phyloP scores from a whole-genome alignment of 192 early-diverging fungal genomes.

The Backusella liffmaniae region DNA sequence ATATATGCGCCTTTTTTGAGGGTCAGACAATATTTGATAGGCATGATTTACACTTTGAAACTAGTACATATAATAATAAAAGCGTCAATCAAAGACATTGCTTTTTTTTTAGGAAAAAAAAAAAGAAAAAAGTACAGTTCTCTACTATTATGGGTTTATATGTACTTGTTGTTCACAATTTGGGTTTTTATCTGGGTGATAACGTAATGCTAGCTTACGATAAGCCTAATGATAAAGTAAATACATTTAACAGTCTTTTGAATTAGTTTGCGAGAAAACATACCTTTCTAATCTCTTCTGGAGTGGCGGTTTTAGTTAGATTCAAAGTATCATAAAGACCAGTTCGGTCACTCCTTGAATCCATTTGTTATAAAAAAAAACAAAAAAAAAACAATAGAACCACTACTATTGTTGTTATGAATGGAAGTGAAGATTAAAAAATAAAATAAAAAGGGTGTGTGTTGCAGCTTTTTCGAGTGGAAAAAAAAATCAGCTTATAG shows the following conservation, averaged over 20 bases:
- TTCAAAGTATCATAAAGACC: constrained; percentile 44
- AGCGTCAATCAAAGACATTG: background rate
- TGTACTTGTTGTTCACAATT: constrained; percentile 18
- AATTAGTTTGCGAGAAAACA: background rate
- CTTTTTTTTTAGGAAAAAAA: background rate
- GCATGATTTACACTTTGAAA: constrained; percentile 83
- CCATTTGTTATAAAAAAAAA: background rate
- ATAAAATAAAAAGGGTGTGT: too few relatives aligned
- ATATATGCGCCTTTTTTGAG: constrained; percentile 80
- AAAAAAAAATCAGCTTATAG: too few relatives aligned
- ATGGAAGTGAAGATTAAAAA: too few relatives aligned
- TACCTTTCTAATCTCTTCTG: constrained; percentile 49
- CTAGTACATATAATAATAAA: constrained; percentile 17
- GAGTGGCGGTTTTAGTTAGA: constrained; percentile 42
- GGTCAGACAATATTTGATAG: constrained; percentile 64
- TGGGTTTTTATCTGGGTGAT: constrained; percentile 62
- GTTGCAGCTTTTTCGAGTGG: too few relatives aligned
- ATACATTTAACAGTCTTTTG: background rate
- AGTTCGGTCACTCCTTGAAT: constrained; percentile 31
- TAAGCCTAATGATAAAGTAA: constrained; percentile 7
- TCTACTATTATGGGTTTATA: background rate
- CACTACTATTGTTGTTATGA: background rate
- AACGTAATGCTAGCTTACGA: constrained; percentile 46
- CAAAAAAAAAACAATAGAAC: background rate
- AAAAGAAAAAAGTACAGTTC: background rate